Base-by-base conservation (phyloP, 2,329 filamentous ascomycete species). In the Hypoxylon sp. region DNA sequence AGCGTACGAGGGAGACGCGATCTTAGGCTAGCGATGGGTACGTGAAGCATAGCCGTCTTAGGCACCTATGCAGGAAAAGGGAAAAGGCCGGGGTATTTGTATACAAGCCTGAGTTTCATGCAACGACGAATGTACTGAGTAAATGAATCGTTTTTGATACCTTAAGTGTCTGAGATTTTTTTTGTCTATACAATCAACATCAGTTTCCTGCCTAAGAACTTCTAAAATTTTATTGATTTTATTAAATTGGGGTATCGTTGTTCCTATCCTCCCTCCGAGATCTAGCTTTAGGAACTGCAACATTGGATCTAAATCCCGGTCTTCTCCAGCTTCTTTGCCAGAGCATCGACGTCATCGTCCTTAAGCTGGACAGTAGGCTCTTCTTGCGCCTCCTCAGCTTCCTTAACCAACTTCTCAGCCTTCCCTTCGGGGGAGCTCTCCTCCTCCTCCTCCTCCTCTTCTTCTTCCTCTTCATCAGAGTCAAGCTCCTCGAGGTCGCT, bases 401-500 rank as follows among this genome's bases (percentile, higher is more conserved):
- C 84, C 72, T 86, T 82, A 62, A 87, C 67, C 26, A 86, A 73
- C 70, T 87, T 89, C 75, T 91, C 86, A 30, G 85, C 83, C 52
- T 86, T 78, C 67, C 86, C 83, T 68, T 87, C 78, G 15, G 78
- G 72, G 62, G 83, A 77, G 15, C 77, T 73, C 29, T 77, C 74
- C 26, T 87, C 84, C 26, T 87, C 84, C 2, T 89, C 86, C 1
- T 86, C 86, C 5, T 84, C 85, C 5, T 85, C 84, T 16, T 84
- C 81, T 9, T 86, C 86, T 8, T 86, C 87, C 2, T 87, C 86
- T 16, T 87, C 84, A 4, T 89, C 86, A 1, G 83, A 87, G 48
- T 82, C 83, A 8, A 84, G 82, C 7, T 91, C 89, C 63, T 93
- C 90, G 2, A 97, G 83, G 62, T 97, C 92, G 63, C 88, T 89